phyloP scores from a whole-genome alignment of 148 eudicot species.

The Camellia sinensis region DNA sequence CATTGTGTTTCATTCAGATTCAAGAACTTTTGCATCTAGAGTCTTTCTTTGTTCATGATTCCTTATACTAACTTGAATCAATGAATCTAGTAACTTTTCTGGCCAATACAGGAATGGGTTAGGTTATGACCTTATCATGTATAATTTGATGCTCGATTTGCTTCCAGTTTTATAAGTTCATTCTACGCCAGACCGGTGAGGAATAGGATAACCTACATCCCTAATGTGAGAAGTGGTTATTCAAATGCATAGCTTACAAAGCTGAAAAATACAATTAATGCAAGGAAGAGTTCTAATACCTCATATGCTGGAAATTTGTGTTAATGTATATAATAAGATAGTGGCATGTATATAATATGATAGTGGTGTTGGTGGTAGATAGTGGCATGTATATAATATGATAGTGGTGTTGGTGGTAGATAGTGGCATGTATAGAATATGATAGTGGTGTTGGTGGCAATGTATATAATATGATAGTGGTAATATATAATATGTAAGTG shows the following conservation, averaged over 20 bases:
- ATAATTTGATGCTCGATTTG: neutral
- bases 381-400: no score
- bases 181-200: neutral
- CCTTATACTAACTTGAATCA: neutral
- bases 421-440: no score
- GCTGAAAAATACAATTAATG: neutral
- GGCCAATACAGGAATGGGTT: neutral
- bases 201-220: neutral
- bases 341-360: no score
- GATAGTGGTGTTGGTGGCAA: no score
- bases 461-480: no score
- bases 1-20: neutral
- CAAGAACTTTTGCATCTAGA: slow-evolving; percentile 3
- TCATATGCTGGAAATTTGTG: no score
- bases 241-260: neutral
- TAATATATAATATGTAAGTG: no score
- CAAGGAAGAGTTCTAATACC: slow-evolving; percentile 1
- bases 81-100: neutral
- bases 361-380: no score
- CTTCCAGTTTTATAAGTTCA: neutral
- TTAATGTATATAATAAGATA: no score
- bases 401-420: no score
- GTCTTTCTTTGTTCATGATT: neutral
- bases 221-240: neutral
- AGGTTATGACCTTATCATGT: neutral